Percentiles rank a stretch among this genome's conserved stretches.
These are phyloP conservation scores for Candida lessepsii DNA, from an alignment of 805 yeast species.

Conservation along the genomic window DNA sequence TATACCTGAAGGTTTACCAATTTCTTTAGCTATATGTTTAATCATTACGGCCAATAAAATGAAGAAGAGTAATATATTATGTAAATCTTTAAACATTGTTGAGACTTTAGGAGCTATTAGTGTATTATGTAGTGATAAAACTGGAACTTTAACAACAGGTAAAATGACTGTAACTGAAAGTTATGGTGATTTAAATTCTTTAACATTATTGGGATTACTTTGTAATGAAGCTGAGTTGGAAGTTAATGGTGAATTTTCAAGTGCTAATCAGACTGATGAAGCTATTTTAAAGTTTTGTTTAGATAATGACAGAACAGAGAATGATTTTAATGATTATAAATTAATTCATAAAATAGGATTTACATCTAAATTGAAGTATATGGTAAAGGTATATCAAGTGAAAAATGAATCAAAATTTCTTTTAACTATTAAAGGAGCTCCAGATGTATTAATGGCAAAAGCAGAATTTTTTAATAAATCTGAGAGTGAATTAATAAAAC, in stretches of 20 bases:
- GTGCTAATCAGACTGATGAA: constrained; percentile 50
- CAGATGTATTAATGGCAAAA: constrained; percentile 35
- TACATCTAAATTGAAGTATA: constrained; percentile 47
- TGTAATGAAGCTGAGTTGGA: constrained; percentile 33
- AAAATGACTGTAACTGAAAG: constrained; percentile 40
- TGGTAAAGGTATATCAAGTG: constrained; percentile 32
- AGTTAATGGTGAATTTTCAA: constrained; percentile 2
- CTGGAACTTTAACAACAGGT: constrained; percentile 51
- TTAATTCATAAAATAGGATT: constrained; percentile 31
- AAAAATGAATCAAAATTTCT: constrained; percentile 12
- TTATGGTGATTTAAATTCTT: constrained; percentile 10
- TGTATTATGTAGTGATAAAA: constrained; percentile 43
- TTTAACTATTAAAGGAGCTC: constrained; percentile 44
- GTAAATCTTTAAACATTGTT: constrained; percentile 46
- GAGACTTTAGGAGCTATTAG: constrained; percentile 60
- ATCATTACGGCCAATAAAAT: constrained; percentile 48
- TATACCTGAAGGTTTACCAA: constrained; percentile 52
- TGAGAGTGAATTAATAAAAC: constrained; percentile 10
- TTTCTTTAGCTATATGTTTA: constrained; percentile 50
- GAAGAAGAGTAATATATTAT: constrained; percentile 44
- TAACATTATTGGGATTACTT: constrained; percentile 23
- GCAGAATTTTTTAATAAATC: neutral
- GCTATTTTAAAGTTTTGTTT: constrained; percentile 39
- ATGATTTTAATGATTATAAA: constrained; percentile 1
- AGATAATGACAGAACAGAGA: constrained; percentile 13